These are phyloP conservation scores for Phialophora chinensis DNA, from an alignment of 2,329 filamentous ascomycete species.

Conservation along the genomic window DNA sequence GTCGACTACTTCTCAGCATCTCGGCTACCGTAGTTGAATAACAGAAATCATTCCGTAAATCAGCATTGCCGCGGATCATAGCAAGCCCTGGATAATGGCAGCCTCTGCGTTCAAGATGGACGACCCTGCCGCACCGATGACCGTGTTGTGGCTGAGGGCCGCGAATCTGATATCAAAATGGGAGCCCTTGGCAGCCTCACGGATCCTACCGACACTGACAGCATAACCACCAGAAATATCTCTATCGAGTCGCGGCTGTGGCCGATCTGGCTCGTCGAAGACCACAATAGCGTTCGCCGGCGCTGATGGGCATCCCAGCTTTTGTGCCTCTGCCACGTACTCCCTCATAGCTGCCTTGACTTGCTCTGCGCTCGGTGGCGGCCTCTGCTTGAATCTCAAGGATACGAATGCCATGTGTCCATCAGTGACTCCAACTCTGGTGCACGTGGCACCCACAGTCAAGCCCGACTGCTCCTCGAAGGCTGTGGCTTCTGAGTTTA, in stretches of 20 bases:
- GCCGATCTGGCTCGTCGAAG: constrained; percentile 86
- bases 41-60: not conserved
- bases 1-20: not conserved
- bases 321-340: constrained; percentile 82
- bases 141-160: constrained; percentile 86
- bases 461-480: constrained; percentile 78
- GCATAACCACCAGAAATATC: constrained; percentile 86
- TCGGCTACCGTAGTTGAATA: not conserved
- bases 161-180: constrained; percentile 97
- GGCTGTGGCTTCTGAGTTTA: constrained; percentile 73
- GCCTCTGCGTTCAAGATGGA: constrained; percentile 95
- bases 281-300: constrained; percentile 82
- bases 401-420: constrained; percentile 96
- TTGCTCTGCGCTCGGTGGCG: constrained; percentile 74
- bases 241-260: constrained; percentile 88
- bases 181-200: constrained; percentile 78
- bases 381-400: constrained; percentile 76
- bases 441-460: constrained; percentile 84
- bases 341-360: constrained; percentile 79
- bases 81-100: constrained; percentile 84
- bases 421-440: constrained; percentile 91
- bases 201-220: constrained; percentile 84
- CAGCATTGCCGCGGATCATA: constrained; percentile 54
- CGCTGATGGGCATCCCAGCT: constrained; percentile 83
- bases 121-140: constrained; percentile 94